Evolutionary conservation across 2,329 filamentous ascomycete genomes (phyloP).

Genomic region (Ceratocystis diversiconidia): DNA sequence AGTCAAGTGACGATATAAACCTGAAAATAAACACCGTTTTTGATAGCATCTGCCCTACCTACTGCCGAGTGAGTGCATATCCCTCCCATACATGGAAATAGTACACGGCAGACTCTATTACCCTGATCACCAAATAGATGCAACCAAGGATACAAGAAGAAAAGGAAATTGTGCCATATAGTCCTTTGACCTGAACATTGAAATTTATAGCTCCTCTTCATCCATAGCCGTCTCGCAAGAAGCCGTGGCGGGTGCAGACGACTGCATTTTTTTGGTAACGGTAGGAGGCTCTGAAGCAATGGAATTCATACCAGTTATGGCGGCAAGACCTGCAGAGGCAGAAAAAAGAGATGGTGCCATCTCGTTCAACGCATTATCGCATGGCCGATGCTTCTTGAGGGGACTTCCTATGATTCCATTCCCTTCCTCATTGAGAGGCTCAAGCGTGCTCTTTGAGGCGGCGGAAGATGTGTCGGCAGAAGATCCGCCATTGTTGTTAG

Average conservation of each 20-base stretch:
- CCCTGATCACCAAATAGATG: neutral
- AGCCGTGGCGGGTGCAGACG: conserved; percentile 6
- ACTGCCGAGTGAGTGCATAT: conserved; percentile 4
- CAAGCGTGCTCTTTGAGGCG: conserved; percentile 15
- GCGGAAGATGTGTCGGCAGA: conserved; percentile 12
- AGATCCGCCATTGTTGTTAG: conserved; percentile 23
- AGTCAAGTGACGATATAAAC: neutral
- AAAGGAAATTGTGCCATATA: neutral
- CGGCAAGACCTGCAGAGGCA: conserved; percentile 15
- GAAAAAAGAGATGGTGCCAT: conserved; percentile 15
- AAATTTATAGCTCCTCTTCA: conserved; percentile 17
- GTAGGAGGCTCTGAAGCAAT: conserved; percentile 12
- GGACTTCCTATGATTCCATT: conserved; percentile 45
- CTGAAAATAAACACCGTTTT: conserved; percentile 17
- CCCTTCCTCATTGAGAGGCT: conserved; percentile 16
- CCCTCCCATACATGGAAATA: conserved; percentile 4
- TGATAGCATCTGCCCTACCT: neutral
- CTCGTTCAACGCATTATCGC: conserved; percentile 27
- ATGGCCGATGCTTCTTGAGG: conserved; percentile 57
- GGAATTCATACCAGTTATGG: conserved; percentile 16
- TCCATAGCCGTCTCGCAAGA: conserved; percentile 15
- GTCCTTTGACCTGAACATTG: conserved; percentile 7
- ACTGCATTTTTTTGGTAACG: conserved; percentile 11
- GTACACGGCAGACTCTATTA: neutral
- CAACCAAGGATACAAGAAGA: conserved; percentile 12